Evolutionary conservation across 257 asterid species (phyloP).

Genomic region (Craterostigma plantagineum): DNA sequence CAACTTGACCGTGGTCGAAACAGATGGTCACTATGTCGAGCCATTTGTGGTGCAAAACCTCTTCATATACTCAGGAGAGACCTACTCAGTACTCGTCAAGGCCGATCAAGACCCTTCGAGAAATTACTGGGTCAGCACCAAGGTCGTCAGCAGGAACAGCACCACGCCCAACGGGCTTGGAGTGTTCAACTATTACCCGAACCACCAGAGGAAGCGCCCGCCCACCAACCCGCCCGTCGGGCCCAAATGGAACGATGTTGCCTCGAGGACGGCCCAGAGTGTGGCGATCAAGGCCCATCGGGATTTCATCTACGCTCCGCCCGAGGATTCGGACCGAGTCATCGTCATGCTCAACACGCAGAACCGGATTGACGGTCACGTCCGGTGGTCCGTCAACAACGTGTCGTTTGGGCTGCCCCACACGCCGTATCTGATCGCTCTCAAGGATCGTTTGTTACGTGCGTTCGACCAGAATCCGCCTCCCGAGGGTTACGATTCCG

Average conservation of each 20-base stretch:
- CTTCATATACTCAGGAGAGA: constrained; percentile 74
- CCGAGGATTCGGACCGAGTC: constrained; percentile 39
- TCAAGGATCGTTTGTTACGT: constrained; percentile 21
- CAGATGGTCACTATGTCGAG: constrained; percentile 82
- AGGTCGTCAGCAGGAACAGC: constrained; percentile 36
- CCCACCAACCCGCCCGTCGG: constrained; percentile 40
- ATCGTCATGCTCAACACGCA: constrained; percentile 86
- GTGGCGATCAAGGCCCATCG: constrained; percentile 25
- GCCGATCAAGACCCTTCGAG: constrained; percentile 61
- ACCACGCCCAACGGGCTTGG: constrained; percentile 51
- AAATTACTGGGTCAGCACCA: constrained; percentile 58
- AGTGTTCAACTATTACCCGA: constrained; percentile 57
- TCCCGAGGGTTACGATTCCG: constrained; percentile 33
- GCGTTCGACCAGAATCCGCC: constrained; percentile 38
- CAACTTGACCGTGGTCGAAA: constrained; percentile 76
- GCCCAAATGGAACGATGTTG: constrained; percentile 42
- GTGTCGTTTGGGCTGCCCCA: constrained; percentile 52
- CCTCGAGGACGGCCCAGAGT: constrained; percentile 35
- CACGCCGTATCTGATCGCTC: constrained; percentile 60
- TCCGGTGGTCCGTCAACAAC: constrained; percentile 67
- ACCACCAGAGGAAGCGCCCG: constrained; percentile 37
- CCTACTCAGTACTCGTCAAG: constrained; percentile 54
- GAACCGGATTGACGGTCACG: constrained; percentile 25
- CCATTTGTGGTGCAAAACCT: constrained; percentile 61
- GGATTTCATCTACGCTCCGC: constrained; percentile 45